Evolutionary conservation across 108 stramenopile species (phyloP), one percentile per base, ranked within the genome.

Genomic region (Pseudonitzschia pungens): DNA sequence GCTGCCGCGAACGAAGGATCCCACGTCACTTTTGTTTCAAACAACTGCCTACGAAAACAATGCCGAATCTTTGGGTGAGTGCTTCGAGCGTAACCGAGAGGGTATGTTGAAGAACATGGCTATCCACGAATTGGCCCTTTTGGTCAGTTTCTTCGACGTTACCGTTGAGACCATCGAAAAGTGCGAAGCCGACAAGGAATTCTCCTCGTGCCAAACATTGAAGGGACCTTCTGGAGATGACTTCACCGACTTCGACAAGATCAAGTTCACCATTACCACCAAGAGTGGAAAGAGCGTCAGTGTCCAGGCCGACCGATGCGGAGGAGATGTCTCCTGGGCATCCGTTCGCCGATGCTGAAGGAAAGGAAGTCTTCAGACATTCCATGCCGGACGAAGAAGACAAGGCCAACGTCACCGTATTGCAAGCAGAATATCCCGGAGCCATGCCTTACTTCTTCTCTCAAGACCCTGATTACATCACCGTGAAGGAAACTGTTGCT

Each of bases 51-150:
- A 96, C 78, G 90, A 94, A 78, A 81, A 79, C 70, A 93, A 81
- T 15, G 84, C 90, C 9, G 86, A 81, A 32, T 87, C 86, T 44
- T 81, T 94, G 48, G 92, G 92, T 27, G 93, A 94, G 62, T 96
- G 96, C 88, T 96, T 96, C 69, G 96, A 96, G 70, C 83, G 96
- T 18, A 96, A 96, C 77, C 79, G 89, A 43, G 96, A 96, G 75
- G 96, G 96, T 56, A 96, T 96, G 93, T 80, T 96, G 44, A 96
- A 96, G 72, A 96, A 96, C 79, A 96, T 96, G 96, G 96, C 96
- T 7, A 94, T 96, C 70, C 96, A 96, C 82, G 96, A 96, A 72
- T 71, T 94, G 68, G 93, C 93, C 15, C 72, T 96, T 27, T 72
- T 96, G 51, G 96, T 92, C 36, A 84, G 84, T 57, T 96, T 94